phyloP scores from a whole-genome alignment of 2,329 filamentous ascomycete genomes.

The Epichloe sp. region DNA sequence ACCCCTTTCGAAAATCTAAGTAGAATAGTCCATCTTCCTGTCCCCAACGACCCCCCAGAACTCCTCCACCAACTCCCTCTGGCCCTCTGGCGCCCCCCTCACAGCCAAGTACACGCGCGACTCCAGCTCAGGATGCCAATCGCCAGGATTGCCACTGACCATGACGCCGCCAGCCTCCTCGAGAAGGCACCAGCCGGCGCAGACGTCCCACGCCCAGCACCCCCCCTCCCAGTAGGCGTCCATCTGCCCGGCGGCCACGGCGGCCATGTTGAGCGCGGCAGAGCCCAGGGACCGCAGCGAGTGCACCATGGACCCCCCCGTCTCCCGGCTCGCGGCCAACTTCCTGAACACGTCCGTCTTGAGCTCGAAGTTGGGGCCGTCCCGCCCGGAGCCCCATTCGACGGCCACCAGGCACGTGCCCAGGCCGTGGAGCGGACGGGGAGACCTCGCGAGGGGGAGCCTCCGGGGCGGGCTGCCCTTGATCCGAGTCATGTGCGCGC shows the following conservation, averaged over 20 bases:
- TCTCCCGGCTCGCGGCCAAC: conserved; percentile 42
- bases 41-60: conserved; percentile 50
- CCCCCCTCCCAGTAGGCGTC: conserved; percentile 79
- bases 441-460: conserved; percentile 30
- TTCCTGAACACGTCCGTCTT: conserved; percentile 54
- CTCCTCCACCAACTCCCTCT: conserved; percentile 49
- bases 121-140: conserved; percentile 52
- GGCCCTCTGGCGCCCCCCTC: conserved; percentile 43
- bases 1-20: conserved; percentile 4
- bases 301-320: conserved; percentile 68
- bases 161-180: conserved; percentile 61
- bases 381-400: conserved; percentile 60
- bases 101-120: conserved; percentile 49
- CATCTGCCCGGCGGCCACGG: conserved; percentile 55
- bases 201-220: conserved; percentile 78
- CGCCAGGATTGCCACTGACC: conserved; percentile 59
- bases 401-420: conserved; percentile 51
- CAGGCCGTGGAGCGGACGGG: conserved; percentile 46
- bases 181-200: conserved; percentile 67
- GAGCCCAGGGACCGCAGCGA: conserved; percentile 56
- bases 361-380: conserved; percentile 56
- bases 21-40: conserved; percentile 34
- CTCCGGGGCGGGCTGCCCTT: conserved; percentile 23
- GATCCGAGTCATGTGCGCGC: conserved; percentile 44
- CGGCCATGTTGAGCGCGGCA: conserved; percentile 63